A percentile compares a stretch with the other conserved stretches of the same genome.
Conservation (phyloP, 2,329 filamentous ascomycete species). For the Sarocladium brachiariae region DNA sequence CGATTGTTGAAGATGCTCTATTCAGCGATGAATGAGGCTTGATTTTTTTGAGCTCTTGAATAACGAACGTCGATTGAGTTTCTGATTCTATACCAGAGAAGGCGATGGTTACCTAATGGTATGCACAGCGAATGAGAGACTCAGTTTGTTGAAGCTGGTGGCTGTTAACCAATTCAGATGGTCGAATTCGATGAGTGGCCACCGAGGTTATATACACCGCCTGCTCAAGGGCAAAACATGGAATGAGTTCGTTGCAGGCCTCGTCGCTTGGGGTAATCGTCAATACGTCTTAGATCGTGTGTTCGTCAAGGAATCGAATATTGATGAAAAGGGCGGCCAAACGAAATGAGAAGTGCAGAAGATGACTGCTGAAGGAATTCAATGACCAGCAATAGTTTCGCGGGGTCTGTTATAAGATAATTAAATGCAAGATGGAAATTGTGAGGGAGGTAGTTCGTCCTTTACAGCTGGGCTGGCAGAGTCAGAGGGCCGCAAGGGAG, state of each 20-base stretch:
- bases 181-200: neutral
- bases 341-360: neutral
- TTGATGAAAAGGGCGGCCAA: slow-evolving; percentile 2
- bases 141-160: neutral
- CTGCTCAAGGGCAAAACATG: neutral
- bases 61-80: neutral
- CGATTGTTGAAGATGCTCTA: neutral
- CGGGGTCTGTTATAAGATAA: neutral
- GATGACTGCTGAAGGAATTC: neutral
- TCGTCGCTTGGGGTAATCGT: neutral
- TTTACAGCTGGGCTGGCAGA: neutral
- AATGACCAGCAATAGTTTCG: slow-evolving; percentile 3
- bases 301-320: slow-evolving; percentile 8
- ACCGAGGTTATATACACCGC: slow-evolving; percentile 1
- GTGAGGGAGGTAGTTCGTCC: neutral
- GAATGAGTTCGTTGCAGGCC: neutral
- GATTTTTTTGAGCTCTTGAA: neutral
- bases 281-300: slow-evolving; percentile 2
- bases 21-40: neutral
- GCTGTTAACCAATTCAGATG: neutral
- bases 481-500: slow-evolving; percentile 1
- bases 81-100: neutral
- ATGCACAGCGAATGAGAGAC: slow-evolving; percentile 6
- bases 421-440: neutral
- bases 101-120: neutral